A percentile compares a stretch with the other conserved stretches of the same genome.
phyloP scores from a whole-genome alignment of 352 stramenopile genomes.

The Globisporangium rhizosaccharum region DNA sequence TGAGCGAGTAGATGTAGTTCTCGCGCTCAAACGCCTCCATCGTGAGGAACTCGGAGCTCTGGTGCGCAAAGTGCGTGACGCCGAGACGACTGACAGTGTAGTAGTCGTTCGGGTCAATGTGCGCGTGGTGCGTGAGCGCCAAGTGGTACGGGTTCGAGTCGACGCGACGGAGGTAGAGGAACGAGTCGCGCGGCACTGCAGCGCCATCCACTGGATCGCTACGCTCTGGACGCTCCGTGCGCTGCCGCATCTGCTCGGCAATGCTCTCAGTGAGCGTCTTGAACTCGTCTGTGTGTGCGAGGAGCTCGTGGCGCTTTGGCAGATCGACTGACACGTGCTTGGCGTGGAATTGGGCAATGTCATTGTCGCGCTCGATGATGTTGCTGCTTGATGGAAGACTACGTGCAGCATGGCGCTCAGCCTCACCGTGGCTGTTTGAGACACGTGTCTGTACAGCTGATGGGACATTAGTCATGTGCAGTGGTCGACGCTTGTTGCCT shows the following conservation, averaged over 20 bases:
- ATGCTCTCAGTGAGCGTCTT: conserved; percentile 62
- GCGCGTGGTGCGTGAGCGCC: conserved; percentile 50
- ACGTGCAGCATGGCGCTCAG: background rate
- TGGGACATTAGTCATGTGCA: background rate
- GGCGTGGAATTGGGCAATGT: conserved; percentile 1
- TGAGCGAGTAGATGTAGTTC: conserved; percentile 84
- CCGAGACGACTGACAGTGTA: conserved; percentile 88
- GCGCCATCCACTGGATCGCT: background rate
- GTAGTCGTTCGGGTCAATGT: conserved; percentile 77
- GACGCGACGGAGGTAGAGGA: conserved; percentile 67
- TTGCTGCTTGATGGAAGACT: background rate
- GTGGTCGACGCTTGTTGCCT: conserved; percentile 4
- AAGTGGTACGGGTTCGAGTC: conserved; percentile 80
- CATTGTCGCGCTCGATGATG: background rate
- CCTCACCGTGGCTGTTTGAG: background rate
- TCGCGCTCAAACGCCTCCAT: conserved; percentile 90
- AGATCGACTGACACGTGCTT: conserved; percentile 4
- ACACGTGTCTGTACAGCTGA: background rate
- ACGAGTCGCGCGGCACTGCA: conserved; percentile 45
- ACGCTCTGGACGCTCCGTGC: background rate
- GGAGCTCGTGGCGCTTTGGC: conserved; percentile 31
- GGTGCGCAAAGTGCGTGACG: conserved; percentile 83
- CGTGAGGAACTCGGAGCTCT: conserved; percentile 83
- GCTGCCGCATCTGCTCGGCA: conserved; percentile 27
- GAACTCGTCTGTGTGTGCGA: conserved; percentile 39